Evolutionary conservation across 2,329 filamentous ascomycete genomes (phyloP).

Genomic region (Penicillium sp.): DNA sequence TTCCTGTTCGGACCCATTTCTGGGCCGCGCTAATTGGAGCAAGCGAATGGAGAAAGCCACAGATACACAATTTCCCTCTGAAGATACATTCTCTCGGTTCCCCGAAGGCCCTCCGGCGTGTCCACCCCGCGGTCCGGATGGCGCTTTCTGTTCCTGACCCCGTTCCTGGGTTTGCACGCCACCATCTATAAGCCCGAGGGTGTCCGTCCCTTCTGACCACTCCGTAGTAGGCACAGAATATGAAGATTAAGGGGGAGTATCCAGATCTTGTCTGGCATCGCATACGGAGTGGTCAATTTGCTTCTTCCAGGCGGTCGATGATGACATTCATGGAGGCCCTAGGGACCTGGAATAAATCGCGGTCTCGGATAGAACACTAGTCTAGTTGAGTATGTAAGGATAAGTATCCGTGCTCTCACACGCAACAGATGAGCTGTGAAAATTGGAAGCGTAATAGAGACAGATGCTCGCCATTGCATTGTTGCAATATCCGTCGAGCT

Average conservation of each 20-base stretch:
- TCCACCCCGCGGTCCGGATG: not conserved
- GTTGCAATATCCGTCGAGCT: not conserved
- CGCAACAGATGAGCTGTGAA: too few relatives aligned
- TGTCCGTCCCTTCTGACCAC: not conserved
- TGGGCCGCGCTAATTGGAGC: too few relatives aligned
- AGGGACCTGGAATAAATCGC: too few relatives aligned
- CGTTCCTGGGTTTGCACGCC: not conserved
- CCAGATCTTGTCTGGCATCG: not conserved
- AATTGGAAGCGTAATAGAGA: too few relatives aligned
- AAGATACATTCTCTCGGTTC: not conserved
- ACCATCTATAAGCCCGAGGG: not conserved
- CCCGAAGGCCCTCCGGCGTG: not conserved
- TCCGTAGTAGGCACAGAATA: not conserved
- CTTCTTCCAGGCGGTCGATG: not conserved
- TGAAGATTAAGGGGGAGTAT: not conserved
- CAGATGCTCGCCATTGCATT: too few relatives aligned
- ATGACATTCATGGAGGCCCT: not conserved
- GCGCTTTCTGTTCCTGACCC: not conserved
- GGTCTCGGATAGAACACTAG: too few relatives aligned
- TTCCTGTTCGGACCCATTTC: not conserved
- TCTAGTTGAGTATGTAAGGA: too few relatives aligned
- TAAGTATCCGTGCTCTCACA: too few relatives aligned
- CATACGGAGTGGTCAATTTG: not conserved
- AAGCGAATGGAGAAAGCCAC: not conserved
- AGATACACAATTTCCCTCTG: not conserved